Evolutionary conservation across 768 basidiomycete genomes (phyloP), one percentile per base, ranked within the genome.

Genomic region (Xerocomus brunneocitrinus): DNA sequence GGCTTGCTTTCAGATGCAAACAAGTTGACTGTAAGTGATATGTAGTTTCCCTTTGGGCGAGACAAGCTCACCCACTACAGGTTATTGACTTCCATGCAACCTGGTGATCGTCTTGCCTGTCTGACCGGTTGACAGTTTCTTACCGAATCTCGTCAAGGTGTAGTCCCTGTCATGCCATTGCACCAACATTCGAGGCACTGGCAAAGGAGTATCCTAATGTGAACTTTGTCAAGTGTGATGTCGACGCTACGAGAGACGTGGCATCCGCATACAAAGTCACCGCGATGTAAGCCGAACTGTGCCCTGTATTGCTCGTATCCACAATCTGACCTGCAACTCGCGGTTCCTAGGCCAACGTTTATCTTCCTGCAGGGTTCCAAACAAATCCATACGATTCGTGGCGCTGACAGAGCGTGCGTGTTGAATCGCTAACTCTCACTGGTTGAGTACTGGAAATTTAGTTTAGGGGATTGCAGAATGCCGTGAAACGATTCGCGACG

Each of bases 11-110:
- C 76, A 7, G 77, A 79, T 60, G 80, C 80, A 3, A 77, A 79
- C 49, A 89, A 88, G 64, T 66, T 90, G 28, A 79, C 86, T 24
- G 89, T 89, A 50, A 63, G 75, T 53, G 0, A 56, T 52, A 12
- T 22, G 5, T 24, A 12, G 3, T 10, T 10, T 27, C 0, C 43
- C 25, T 30, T 38, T 47, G 39, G 6, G 19, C 36, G 36, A 24
- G 14, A 30, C 2, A 10, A 44, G 39, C 50, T 16, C 27, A 13
- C 45, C 39, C 22, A 30, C 30, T 50, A 24, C 45, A 89, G 88
- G 84, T 92, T 54, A 89, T 92, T 55, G 90, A 92, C 70, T 92
- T 92, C 63, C 87, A 91, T 67, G 90, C 90, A 51, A 79, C 84
- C 56, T 92, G 90, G 90, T 89, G 58, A 58, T 71, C 39, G 6